Evolutionary conservation across 345 rosid genomes (phyloP).

Genomic region (Moricandia moricandioides): DNA sequence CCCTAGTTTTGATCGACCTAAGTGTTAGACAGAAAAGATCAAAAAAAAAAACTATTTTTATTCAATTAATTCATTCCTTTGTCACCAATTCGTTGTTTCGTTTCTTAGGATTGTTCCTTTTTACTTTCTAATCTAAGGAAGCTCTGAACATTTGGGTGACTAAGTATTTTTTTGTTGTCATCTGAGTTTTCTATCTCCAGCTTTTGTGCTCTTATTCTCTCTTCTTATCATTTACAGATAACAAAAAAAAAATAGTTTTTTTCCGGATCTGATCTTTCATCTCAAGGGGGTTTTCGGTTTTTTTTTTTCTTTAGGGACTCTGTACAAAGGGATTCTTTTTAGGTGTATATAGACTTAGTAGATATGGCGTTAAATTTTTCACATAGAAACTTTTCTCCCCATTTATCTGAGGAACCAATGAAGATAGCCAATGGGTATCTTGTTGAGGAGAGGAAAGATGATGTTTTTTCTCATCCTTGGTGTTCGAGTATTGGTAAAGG

Average conservation of each 20-base stretch:
- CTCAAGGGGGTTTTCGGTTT: background rate
- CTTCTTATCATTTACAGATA: background rate
- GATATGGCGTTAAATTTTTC: slow-evolving; percentile 90
- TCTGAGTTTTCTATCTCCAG: slow-evolving; percentile 39
- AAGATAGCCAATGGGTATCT: slow-evolving; percentile 63
- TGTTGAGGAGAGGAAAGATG: slow-evolving; percentile 49
- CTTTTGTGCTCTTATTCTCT: background rate
- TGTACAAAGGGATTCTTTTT: slow-evolving; percentile 17
- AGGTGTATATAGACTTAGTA: slow-evolving; percentile 10
- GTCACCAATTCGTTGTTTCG: slow-evolving; percentile 26
- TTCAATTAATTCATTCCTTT: slow-evolving; percentile 15
- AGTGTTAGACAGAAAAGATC: background rate
- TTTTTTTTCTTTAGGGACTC: slow-evolving; percentile 17
- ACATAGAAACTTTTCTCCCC: slow-evolving; percentile 58
- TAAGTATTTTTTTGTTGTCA: slow-evolving; percentile 45
- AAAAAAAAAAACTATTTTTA: background rate
- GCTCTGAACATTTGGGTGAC: slow-evolving; percentile 41
- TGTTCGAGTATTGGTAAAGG: slow-evolving; percentile 44
- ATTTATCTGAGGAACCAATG: slow-evolving; percentile 68
- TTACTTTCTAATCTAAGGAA: slow-evolving; percentile 17
- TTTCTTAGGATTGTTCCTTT: slow-evolving; percentile 19
- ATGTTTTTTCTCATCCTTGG: slow-evolving; percentile 43
- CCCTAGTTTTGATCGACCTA: slow-evolving; percentile 35
- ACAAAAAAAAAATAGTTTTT: slow-evolving; percentile 3
- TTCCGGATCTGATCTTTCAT: slow-evolving; percentile 33